Evolutionary conservation across 2,329 filamentous ascomycete genomes (phyloP).

Genomic region (Venturia effusa): DNA sequence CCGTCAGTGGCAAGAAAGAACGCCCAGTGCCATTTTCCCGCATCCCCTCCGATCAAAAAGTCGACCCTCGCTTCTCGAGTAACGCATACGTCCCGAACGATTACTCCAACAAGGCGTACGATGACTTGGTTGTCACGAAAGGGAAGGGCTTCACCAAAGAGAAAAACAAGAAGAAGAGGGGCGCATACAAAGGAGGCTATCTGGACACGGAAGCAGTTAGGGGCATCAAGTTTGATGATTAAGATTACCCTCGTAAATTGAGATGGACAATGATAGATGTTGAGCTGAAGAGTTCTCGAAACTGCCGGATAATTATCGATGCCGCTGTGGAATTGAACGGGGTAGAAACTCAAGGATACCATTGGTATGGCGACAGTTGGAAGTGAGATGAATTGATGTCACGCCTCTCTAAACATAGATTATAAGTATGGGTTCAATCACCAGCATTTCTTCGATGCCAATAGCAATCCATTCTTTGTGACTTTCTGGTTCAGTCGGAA

Average conservation of each 20-base stretch:
- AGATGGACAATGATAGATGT: background rate
- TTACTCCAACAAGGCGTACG: constrained; percentile 80
- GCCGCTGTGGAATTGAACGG: background rate
- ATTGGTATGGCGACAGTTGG: background rate
- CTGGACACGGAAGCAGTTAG: constrained; percentile 78
- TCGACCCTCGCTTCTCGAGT: constrained; percentile 59
- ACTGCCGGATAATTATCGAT: background rate
- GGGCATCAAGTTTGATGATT: constrained; percentile 92
- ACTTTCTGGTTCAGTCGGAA: no score
- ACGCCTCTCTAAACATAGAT: background rate
- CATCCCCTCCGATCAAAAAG: constrained; percentile 56
- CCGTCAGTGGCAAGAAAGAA: constrained; percentile 32
- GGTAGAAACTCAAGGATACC: background rate
- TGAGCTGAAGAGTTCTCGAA: background rate
- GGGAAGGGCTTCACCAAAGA: constrained; percentile 99
- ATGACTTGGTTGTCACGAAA: constrained; percentile 80
- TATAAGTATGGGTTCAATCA: background rate
- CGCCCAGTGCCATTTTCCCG: constrained; percentile 64
- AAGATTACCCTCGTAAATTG: background rate
- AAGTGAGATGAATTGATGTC: background rate
- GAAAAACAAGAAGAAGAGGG: constrained; percentile 82
- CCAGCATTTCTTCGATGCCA: background rate
- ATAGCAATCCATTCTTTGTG: background rate
- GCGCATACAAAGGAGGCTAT: constrained; percentile 76
- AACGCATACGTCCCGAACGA: constrained; percentile 77